Conservation (phyloP, 225 moss, liverwort and hornwort genomes). For the Ulota crispa region DNA sequence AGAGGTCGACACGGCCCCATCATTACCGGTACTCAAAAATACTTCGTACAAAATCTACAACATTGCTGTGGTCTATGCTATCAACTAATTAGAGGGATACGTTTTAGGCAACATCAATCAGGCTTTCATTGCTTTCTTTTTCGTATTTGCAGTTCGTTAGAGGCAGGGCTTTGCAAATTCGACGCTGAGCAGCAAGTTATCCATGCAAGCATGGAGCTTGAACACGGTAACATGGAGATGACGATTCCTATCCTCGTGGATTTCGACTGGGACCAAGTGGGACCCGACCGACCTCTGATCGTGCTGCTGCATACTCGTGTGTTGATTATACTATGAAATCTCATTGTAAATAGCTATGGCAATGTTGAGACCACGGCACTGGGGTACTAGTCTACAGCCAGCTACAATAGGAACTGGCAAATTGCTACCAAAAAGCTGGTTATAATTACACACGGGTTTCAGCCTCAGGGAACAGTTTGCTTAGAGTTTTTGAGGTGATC, state of each 20-base stretch:
- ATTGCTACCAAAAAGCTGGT: neutral
- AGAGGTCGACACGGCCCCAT: too few relatives aligned
- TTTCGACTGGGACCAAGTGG: neutral
- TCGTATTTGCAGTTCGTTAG: neutral
- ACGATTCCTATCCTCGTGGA: neutral
- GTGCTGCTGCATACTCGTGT: neutral
- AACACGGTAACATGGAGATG: neutral
- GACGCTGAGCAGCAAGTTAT: neutral
- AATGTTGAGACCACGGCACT: neutral
- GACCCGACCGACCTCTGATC: neutral
- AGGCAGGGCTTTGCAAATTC: neutral
- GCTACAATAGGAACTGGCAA: neutral
- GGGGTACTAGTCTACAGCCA: neutral
- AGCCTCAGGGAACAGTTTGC: too few relatives aligned
- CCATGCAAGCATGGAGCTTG: neutral
- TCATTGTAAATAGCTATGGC: slow-evolving; percentile 1
- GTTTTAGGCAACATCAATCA: neutral
- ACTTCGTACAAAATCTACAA: neutral
- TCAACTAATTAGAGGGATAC: neutral
- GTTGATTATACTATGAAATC: neutral
- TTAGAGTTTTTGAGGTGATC: too few relatives aligned
- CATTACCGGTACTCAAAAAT: neutral
- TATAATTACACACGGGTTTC: neutral
- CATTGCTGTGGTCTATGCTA: neutral
- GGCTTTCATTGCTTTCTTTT: neutral